These are phyloP conservation scores for Rhodocollybia butyracea DNA, from an alignment of 768 basidiomycete genomes.

Conservation along the genomic window DNA sequence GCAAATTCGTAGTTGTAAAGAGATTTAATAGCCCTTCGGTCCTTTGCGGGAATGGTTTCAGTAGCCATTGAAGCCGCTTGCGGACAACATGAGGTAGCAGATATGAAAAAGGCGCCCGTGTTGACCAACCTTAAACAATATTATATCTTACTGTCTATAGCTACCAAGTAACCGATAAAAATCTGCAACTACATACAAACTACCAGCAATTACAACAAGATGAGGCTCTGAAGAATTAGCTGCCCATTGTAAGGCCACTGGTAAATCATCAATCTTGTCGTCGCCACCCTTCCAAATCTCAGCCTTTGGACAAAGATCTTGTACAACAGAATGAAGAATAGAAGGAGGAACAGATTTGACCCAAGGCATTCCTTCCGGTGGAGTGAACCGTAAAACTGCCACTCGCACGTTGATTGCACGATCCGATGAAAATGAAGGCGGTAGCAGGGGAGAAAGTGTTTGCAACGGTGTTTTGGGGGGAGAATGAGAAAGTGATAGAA, in stretches of 20 bases:
- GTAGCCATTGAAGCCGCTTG: not conserved
- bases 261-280: conserved; percentile 25
- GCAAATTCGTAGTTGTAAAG: not conserved
- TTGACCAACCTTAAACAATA: not conserved
- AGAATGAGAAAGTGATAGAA: conserved; percentile 82
- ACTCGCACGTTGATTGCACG: conserved; percentile 38
- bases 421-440: conserved; percentile 27
- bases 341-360: conserved; percentile 58
- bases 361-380: conserved; percentile 95
- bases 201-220: conserved; percentile 82
- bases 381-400: conserved; percentile 62
- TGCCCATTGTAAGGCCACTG: conserved; percentile 42
- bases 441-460: conserved; percentile 67
- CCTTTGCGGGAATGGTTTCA: not conserved
- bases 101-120: not conserved
- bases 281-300: conserved; percentile 42
- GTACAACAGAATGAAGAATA: conserved; percentile 46
- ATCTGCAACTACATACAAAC: conserved; percentile 93
- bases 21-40: not conserved
- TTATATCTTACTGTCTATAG: conserved; percentile 6
- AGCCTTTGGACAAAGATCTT: conserved; percentile 37
- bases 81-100: not conserved
- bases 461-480: conserved; percentile 78
- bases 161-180: conserved; percentile 72
- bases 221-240: conserved; percentile 34